phyloP scores from a whole-genome alignment of 306 rosid species.

The Quercus gilva region DNA sequence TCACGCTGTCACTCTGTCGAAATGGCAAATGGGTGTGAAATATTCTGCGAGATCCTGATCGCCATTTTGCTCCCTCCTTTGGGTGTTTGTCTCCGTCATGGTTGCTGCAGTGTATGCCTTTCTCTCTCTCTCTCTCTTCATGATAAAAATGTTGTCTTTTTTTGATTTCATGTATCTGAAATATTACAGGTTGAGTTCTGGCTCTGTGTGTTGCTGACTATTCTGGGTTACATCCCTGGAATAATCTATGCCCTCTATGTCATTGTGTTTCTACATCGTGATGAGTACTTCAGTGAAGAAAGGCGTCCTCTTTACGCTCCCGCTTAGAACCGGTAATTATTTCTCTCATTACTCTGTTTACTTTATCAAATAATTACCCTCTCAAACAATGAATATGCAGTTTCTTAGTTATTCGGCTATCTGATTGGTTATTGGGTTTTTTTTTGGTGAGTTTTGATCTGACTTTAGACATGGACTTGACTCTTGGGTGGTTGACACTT shows the following conservation, averaged over 20 bases:
- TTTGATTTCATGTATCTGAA: not conserved
- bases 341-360: not conserved
- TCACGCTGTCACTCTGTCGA: not conserved
- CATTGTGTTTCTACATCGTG: slow-evolving; percentile 75
- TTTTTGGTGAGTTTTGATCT: no score
- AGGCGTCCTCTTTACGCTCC: slow-evolving; percentile 74
- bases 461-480: not conserved
- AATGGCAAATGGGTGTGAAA: slow-evolving; percentile 61
- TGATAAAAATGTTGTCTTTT: no score
- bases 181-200: slow-evolving; percentile 62
- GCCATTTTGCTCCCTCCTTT: slow-evolving; percentile 72
- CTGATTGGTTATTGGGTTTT: no score
- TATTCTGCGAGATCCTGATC: slow-evolving; percentile 63
- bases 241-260: slow-evolving; percentile 90
- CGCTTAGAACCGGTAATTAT: not conserved
- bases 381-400: no score
- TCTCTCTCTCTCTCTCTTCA: not conserved
- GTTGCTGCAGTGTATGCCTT: slow-evolving; percentile 69
- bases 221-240: slow-evolving; percentile 88
- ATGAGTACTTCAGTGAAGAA: slow-evolving; percentile 72
- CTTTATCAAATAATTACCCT: not conserved
- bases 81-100: slow-evolving; percentile 82
- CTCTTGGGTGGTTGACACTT: not conserved
- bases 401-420: no score
- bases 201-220: slow-evolving; percentile 80